Base-by-base conservation (phyloP, 768 basidiomycete genomes). In the Cystobasidiopsis lactophilus region DNA sequence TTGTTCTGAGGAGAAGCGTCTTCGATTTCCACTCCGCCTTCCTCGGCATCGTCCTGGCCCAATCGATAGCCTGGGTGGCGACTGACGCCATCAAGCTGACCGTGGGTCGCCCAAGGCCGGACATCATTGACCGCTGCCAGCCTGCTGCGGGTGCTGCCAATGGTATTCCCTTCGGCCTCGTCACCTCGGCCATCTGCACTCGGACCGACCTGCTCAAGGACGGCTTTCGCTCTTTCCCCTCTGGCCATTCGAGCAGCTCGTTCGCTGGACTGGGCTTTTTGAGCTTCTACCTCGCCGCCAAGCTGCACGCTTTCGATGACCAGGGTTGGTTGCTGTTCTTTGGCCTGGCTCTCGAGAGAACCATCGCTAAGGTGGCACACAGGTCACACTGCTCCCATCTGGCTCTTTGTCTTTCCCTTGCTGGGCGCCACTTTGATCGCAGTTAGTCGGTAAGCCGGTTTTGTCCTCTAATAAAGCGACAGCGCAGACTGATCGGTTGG, bases 201-300 rank as follows among this genome's bases (percentile, higher is more conserved):
- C 68, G 82, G 57, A 59, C 64, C 18, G 57, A 62, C 7, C 72
- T 78, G 26, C 65, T 88, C 58, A 68, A 71, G 27, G 85, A 91
- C 67, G 89, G 88, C 1, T 95, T 85, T 70, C 75, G 82, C 59
- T 88, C 85, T 63, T 93, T 95, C 66, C 81, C 80, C 14, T 85
- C 82, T 51, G 89, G 89, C 1, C 88, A 93, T 67, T 79, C 85
- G 2, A 85, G 83, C 59, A 56, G 85, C 26, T 33, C 52, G 1
- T 45, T 59, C 84, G 85, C 91, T 5, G 91, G 91, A 1, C 72
- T 98, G 7, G 84, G 82, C 1, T 89, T 88, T 68, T 71, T 96
- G 38, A 71, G 80, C 1, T 79, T 83, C 58, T 96, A 93, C 65
- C 68, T 89, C 5, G 82, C 84, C 11, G 93, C 89, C 2, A 95